Evolutionary conservation across 306 rosid species (phyloP).

Genomic region (Senna tora): DNA sequence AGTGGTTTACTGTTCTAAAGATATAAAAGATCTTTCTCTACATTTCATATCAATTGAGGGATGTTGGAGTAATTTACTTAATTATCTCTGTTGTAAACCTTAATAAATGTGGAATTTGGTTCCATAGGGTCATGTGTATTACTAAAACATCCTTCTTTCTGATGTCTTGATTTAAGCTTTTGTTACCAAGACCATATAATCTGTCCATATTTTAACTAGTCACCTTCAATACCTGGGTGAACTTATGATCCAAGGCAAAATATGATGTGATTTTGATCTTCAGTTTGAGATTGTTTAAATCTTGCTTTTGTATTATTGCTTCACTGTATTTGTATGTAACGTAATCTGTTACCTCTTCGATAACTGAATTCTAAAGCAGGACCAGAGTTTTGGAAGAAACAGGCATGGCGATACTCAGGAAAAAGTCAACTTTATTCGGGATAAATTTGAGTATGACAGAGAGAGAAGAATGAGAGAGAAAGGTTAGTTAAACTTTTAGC

Average conservation of each 20-base stretch:
- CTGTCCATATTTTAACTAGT: conserved; percentile 21
- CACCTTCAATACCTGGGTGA: conserved; percentile 4
- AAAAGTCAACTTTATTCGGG: conserved; percentile 73
- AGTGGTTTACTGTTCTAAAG: not conserved
- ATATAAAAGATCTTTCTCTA: not conserved
- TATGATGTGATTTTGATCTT: not conserved
- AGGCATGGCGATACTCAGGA: conserved; percentile 65
- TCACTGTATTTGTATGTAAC: conserved; percentile 8
- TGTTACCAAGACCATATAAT: not conserved
- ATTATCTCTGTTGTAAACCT: conserved; percentile 4
- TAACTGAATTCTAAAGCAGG: conserved; percentile 59
- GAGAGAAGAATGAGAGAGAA: conserved; percentile 89
- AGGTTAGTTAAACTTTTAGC: conserved; percentile 59
- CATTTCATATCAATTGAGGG: not conserved
- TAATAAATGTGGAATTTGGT: not conserved
- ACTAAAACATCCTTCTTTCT: not conserved
- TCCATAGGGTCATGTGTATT: not conserved
- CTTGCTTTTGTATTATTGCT: conserved; percentile 24
- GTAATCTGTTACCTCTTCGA: conserved; percentile 21
- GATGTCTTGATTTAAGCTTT: not conserved
- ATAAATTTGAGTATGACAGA: conserved; percentile 92
- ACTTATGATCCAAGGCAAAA: conserved; percentile 6
- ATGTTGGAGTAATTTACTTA: not conserved
- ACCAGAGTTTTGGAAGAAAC: conserved; percentile 56
- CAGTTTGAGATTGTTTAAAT: conserved; percentile 8